Evolutionary conservation across 345 rosid genomes (phyloP).

Genomic region (Clarkia xantiana): DNA sequence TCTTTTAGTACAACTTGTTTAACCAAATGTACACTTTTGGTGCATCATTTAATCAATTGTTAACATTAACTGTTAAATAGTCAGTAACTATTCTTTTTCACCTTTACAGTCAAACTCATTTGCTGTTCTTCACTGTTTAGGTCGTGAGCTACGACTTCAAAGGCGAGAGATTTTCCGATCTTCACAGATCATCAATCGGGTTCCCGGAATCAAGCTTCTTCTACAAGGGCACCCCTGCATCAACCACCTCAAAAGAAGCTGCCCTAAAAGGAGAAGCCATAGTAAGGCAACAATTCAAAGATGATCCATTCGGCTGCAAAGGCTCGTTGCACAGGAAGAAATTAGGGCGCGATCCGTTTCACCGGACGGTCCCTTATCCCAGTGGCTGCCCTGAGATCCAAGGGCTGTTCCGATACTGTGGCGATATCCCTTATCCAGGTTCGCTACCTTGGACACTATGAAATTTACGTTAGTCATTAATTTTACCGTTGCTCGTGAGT

Average conservation of each 20-base stretch:
- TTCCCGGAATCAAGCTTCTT: slow-evolving; percentile 72
- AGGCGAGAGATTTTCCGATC: slow-evolving; percentile 60
- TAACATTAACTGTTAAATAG: slow-evolving; percentile 32
- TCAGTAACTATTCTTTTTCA: slow-evolving; percentile 30
- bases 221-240: slow-evolving; percentile 58
- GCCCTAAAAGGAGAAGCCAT: slow-evolving; percentile 78
- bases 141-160: slow-evolving; percentile 94
- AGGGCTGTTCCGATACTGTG: slow-evolving; percentile 78
- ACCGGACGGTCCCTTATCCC: slow-evolving; percentile 81
- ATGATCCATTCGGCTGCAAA: slow-evolving; percentile 78
- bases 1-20: too few species aligned
- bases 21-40: too few species aligned
- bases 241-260: slow-evolving; percentile 44
- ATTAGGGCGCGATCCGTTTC: slow-evolving; percentile 86
- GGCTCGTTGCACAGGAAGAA: slow-evolving; percentile 74
- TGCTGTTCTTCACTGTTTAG: slow-evolving; percentile 18
- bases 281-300: slow-evolving; percentile 66
- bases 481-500: too few species aligned
- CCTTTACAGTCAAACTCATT: not conserved
- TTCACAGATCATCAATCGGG: slow-evolving; percentile 70
- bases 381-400: slow-evolving; percentile 76
- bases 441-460: slow-evolving; percentile 56
- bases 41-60: too few species aligned
- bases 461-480: too few species aligned
- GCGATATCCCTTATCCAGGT: slow-evolving; percentile 50